Evolutionary conservation across 2,329 filamentous ascomycete genomes (phyloP).

Genomic region (Fusarium cicatricum): DNA sequence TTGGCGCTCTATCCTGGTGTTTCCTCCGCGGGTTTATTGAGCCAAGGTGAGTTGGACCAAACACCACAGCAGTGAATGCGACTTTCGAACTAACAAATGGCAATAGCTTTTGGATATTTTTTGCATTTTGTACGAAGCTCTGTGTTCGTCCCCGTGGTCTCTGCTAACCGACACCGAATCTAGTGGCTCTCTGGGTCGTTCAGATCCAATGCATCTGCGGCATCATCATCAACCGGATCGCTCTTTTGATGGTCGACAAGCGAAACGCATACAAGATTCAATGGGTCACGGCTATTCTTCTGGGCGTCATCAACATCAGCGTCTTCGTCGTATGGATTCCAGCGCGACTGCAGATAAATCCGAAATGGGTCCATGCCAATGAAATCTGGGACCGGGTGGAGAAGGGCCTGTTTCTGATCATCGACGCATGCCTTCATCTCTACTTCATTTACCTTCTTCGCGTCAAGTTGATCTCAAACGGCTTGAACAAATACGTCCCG

Average conservation of each 20-base stretch:
- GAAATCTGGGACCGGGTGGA: constrained; percentile 28
- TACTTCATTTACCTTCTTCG: constrained; percentile 52
- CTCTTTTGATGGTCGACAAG: constrained; percentile 29
- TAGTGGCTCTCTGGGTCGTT: constrained; percentile 31
- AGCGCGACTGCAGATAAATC: constrained; percentile 25
- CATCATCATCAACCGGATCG: constrained; percentile 38
- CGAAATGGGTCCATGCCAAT: constrained; percentile 23
- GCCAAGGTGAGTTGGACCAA: constrained; percentile 26
- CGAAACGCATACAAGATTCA: constrained; percentile 13
- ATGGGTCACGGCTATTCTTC: constrained; percentile 14
- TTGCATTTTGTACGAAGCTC: constrained; percentile 21
- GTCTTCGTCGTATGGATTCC: constrained; percentile 33
- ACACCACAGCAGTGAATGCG: not conserved
- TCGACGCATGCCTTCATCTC: constrained; percentile 45
- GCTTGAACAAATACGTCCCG: constrained; percentile 57
- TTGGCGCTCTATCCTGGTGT: constrained; percentile 33
- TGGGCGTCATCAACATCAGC: constrained; percentile 32
- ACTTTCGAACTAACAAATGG: not conserved
- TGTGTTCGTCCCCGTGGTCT: accelerated
- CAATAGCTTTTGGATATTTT: constrained; percentile 36
- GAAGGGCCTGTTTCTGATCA: constrained; percentile 25
- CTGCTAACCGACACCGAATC: constrained; percentile 1
- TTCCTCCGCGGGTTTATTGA: constrained; percentile 29
- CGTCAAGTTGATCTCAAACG: constrained; percentile 51
- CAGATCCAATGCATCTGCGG: constrained; percentile 37